These are phyloP conservation scores for Baeospora myosura DNA, from an alignment of 1,284 basidiomycete genomes.

Conservation along the genomic window DNA sequence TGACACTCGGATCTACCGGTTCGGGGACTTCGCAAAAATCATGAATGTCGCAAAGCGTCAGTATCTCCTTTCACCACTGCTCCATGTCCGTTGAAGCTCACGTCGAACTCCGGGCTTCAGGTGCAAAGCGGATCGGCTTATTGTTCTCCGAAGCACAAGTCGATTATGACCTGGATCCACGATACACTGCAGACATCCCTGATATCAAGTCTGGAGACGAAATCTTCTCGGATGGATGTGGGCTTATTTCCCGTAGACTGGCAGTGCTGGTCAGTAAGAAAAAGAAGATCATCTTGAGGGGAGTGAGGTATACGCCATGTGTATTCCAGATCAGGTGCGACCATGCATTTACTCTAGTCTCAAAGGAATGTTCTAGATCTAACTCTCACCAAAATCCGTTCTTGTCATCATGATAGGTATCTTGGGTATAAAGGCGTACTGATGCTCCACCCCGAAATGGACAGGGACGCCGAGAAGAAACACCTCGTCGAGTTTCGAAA, in stretches of 20 bases:
- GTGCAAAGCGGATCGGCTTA: constrained; percentile 59
- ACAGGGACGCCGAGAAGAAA: constrained; percentile 18
- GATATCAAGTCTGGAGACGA: constrained; percentile 52
- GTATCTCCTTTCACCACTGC: constrained; percentile 13
- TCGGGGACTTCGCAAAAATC: constrained; percentile 52
- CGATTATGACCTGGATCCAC: constrained; percentile 46
- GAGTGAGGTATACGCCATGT: constrained; percentile 47
- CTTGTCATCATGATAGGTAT: constrained; percentile 31
- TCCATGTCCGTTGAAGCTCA: not conserved
- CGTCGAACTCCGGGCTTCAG: constrained; percentile 22
- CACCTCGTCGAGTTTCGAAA: constrained; percentile 50
- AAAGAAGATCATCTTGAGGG: constrained; percentile 48
- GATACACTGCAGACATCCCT: constrained; percentile 43
- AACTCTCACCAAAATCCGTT: not conserved
- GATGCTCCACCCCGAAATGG: constrained; percentile 46
- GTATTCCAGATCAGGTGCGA: constrained; percentile 55
- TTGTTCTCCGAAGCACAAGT: constrained; percentile 57
- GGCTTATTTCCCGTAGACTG: constrained; percentile 47
- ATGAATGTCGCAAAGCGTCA: constrained; percentile 58
- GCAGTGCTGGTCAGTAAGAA: constrained; percentile 43
- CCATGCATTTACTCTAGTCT: not conserved
- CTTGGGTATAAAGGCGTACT: constrained; percentile 59
- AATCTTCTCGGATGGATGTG: constrained; percentile 61
- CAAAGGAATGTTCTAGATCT: not conserved
- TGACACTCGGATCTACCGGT: constrained; percentile 42